Percentiles rank a stretch among this genome's conserved stretches.
Evolutionary conservation across 2,329 filamentous ascomycete genomes (phyloP).

Genomic region (Pseudovirgaria hyperparasitica): DNA sequence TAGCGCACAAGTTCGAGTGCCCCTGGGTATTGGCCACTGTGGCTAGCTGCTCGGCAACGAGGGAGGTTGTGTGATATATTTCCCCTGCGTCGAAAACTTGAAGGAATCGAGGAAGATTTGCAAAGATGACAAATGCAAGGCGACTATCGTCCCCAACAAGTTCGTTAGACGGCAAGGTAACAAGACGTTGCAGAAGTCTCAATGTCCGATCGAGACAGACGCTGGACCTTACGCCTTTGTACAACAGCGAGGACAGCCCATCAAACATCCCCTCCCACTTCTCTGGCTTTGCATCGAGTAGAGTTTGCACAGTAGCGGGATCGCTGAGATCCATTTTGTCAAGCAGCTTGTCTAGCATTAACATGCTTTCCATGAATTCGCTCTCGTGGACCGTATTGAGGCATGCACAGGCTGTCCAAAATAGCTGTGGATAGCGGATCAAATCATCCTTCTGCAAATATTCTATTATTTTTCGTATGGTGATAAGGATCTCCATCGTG

Average conservation of each 20-base stretch:
- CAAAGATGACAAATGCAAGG: conserved; percentile 73
- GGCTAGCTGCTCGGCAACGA: conserved; percentile 57
- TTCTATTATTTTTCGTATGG: conserved; percentile 78
- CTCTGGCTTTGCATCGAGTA: conserved; percentile 67
- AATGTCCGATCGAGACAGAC: conserved; percentile 68
- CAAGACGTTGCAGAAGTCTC: conserved; percentile 63
- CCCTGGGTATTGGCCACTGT: conserved; percentile 62
- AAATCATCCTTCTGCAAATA: conserved; percentile 71
- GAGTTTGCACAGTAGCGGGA: conserved; percentile 51
- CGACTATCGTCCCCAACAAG: conserved; percentile 74
- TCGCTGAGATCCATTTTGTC: conserved; percentile 71
- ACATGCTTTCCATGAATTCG: conserved; percentile 82
- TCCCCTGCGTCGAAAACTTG: conserved; percentile 58
- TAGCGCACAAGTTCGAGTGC: conserved; percentile 52
- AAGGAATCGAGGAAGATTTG: conserved; percentile 81
- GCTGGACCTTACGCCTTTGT: conserved; percentile 86
- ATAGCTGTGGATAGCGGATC: conserved; percentile 82
- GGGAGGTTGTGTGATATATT: conserved; percentile 35
- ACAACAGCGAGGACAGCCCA: conserved; percentile 71
- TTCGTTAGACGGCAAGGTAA: conserved; percentile 63
- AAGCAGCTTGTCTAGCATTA: conserved; percentile 81
- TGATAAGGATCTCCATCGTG: conserved; percentile 94
- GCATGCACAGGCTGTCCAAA: conserved; percentile 96
- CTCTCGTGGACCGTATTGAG: conserved; percentile 93
- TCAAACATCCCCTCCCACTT: conserved; percentile 86